Evolutionary conservation across 495 filamentous ascomycete genomes (phyloP).

Genomic region (Melanomma pulvis-pyrius): DNA sequence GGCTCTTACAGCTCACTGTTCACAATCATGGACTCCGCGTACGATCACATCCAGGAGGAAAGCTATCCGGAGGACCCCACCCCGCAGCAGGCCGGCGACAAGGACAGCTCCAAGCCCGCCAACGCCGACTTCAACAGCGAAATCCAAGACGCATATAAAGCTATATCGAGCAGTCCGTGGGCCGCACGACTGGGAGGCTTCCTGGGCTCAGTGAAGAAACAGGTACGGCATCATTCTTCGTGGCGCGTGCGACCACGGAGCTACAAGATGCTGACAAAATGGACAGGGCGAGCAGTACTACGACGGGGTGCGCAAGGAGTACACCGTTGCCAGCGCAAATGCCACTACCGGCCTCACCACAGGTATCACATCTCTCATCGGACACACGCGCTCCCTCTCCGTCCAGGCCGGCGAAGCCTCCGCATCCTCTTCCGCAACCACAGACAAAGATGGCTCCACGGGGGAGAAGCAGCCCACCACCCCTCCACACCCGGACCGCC

Average conservation of each 20-base stretch:
- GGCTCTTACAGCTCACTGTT: not conserved
- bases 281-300: slow-evolving; percentile 79
- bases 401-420: slow-evolving; percentile 33
- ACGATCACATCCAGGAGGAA: slow-evolving; percentile 95
- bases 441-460: slow-evolving; percentile 48
- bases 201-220: slow-evolving; percentile 86
- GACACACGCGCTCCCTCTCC: slow-evolving; percentile 35
- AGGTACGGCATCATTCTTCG: slow-evolving; percentile 51
- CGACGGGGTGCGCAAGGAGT: slow-evolving; percentile 79
- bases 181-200: slow-evolving; percentile 84
- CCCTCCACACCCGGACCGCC: slow-evolving; percentile 33
- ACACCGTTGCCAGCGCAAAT: slow-evolving; percentile 58
- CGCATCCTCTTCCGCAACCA: slow-evolving; percentile 1
- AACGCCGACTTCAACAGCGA: slow-evolving; percentile 74
- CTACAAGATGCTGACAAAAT: not conserved
- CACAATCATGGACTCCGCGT: slow-evolving; percentile 86
- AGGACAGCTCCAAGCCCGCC: slow-evolving; percentile 55
- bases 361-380: slow-evolving; percentile 57
- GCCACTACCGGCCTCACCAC: slow-evolving; percentile 74
- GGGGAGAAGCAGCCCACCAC: not conserved
- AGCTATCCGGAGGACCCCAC: slow-evolving; percentile 60
- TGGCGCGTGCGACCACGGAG: not conserved
- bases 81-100: slow-evolving; percentile 43
- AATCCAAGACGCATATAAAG: slow-evolving; percentile 92
- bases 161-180: slow-evolving; percentile 89